Conservation (phyloP, 1,139 yeast species). For the Yamadazyma sp. region DNA sequence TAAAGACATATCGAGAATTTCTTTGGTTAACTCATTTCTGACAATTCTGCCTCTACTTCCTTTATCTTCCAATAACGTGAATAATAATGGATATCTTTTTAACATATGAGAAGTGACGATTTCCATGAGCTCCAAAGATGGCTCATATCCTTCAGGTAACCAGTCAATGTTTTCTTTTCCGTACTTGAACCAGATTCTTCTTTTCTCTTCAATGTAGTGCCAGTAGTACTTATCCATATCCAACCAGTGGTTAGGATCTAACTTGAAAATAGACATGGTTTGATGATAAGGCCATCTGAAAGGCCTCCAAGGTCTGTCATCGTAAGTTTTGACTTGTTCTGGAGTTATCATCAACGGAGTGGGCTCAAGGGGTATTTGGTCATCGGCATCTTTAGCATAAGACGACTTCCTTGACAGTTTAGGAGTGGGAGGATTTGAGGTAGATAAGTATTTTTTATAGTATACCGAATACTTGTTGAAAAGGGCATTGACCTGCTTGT, state of each 20-base stretch:
- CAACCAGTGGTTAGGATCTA: constrained; percentile 73
- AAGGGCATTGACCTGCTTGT: constrained; percentile 15
- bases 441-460: constrained; percentile 12
- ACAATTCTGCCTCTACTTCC: constrained; percentile 38
- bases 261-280: constrained; percentile 71
- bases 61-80: constrained; percentile 48
- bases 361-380: constrained; percentile 40
- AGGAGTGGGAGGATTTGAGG: constrained; percentile 15
- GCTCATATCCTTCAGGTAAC: constrained; percentile 67
- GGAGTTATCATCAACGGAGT: constrained; percentile 66
- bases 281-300: constrained; percentile 81
- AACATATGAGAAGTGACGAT: constrained; percentile 59
- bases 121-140: constrained; percentile 64
- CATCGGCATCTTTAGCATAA: constrained; percentile 10
- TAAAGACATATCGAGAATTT: constrained; percentile 54
- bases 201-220: constrained; percentile 63
- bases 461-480: constrained; percentile 7
- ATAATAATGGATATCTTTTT: constrained; percentile 60
- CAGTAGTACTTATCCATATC: constrained; percentile 77
- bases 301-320: constrained; percentile 80
- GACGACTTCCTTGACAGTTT: constrained; percentile 14
- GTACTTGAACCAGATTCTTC: constrained; percentile 54
- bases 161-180: constrained; percentile 65
- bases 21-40: constrained; percentile 61
- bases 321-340: constrained; percentile 62